Base-by-base conservation (phyloP, 2,329 filamentous ascomycete species). In the Aspergillus ibericus region DNA sequence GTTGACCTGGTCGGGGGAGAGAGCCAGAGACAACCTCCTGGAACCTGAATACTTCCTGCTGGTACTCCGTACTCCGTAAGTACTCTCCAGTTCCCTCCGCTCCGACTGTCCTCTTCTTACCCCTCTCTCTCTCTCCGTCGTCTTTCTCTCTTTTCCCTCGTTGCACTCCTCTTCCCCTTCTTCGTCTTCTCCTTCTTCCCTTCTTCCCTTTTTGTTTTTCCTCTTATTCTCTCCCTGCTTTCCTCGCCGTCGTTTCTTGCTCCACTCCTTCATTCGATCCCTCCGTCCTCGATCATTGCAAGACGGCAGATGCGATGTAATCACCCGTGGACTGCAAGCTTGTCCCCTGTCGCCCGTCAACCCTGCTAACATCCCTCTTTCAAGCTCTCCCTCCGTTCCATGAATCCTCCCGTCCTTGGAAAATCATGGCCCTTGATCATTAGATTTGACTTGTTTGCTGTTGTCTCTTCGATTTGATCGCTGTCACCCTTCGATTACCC, bases 251-350 rank as follows among this genome's bases (percentile, higher is more conserved):
- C 18, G 20, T 22, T 25, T 20, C 44, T 10, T 10, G 15, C 25
- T 48, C 5, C 25, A 10, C 27, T 42, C 27, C 32, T 57, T 58
- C 46, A 18, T 53, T 51, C 44, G 49, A 42, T 50, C 50, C 44
- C 51, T 47, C 44, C 47, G 57, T 62, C 55, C 59, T 63, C 59
- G 60, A 59, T 66, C 61, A 58, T 64, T 59, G 56, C 58, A 54
- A 54, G 50, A 50, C 56, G 25, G 51, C 48, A 60, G 66, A 68
- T 73, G 65, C 69, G 63, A 73, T 74, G 71, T 73, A 66, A 72
- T 66, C 63, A 64, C 56, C 54, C 52, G 42, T 60, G 55, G 60
- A 58, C 56, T 59, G 53, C 62, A 63, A 63, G 54, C 60, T 20
- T 62, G 63, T 67, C 63, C 60, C 58, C 61, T 63, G 55, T 64